A percentile compares a stretch with the other conserved stretches of the same genome.
Conservation (phyloP, 495 filamentous ascomycete genomes). For the Lepraria neglecta region DNA sequence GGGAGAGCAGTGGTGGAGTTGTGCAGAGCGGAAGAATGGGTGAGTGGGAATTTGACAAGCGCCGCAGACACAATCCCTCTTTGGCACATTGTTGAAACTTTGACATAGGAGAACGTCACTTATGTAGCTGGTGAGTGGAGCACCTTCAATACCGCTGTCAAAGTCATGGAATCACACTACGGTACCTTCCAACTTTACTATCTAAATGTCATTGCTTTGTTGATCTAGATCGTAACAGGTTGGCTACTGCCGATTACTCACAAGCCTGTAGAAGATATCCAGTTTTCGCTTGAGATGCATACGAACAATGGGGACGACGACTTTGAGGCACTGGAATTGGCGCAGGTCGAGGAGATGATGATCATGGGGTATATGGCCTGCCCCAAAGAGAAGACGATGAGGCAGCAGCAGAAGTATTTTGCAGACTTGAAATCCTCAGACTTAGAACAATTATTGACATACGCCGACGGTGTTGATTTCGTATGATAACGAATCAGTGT, state of each 20-base stretch:
- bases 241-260: background rate
- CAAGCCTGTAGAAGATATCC: background rate
- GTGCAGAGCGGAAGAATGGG: constrained; percentile 13
- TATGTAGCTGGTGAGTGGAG: constrained; percentile 19
- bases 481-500: no score
- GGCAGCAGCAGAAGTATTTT: constrained; percentile 14
- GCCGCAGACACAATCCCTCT: no score
- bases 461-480: constrained; percentile 9
- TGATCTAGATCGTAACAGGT: no score
- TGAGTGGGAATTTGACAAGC: constrained; percentile 10
- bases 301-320: no score
- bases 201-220: no score
- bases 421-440: background rate
- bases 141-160: no score
- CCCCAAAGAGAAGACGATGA: constrained; percentile 9
- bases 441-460: constrained; percentile 3
- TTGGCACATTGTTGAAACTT: no score
- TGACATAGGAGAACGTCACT: no score
- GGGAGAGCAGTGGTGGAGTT: constrained; percentile 16
- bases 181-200: background rate
- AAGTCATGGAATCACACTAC: background rate
- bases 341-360: constrained; percentile 19
- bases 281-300: background rate
- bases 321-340: background rate
- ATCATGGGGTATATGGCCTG: background rate